These are phyloP conservation scores for Spathaspora sp. DNA, from an alignment of 1,139 yeast species.

Conservation along the genomic window DNA sequence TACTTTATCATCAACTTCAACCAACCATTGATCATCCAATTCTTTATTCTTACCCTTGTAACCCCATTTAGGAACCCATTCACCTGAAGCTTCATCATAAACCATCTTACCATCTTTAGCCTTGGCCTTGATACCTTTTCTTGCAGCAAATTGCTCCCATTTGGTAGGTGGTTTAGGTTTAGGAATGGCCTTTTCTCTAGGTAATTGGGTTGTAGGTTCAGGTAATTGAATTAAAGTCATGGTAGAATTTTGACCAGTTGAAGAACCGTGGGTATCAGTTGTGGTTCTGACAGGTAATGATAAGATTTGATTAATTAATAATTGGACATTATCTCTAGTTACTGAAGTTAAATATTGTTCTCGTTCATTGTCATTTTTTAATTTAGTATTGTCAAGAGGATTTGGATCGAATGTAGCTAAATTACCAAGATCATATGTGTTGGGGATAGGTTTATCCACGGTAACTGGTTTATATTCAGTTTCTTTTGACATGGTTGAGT, in stretches of 20 bases:
- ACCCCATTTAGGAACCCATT: constrained; percentile 99
- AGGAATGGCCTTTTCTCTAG: constrained; percentile 95
- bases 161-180: constrained; percentile 88
- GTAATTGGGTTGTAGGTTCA: constrained; percentile 76
- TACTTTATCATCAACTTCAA: constrained; percentile 81
- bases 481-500: constrained; percentile 24
- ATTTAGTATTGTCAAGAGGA: constrained; percentile 65
- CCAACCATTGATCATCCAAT: constrained; percentile 90
- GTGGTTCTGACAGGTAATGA: constrained; percentile 87
- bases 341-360: constrained; percentile 65
- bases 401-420: constrained; percentile 83
- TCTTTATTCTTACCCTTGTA: constrained; percentile 90
- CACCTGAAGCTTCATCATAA: constrained; percentile 83
- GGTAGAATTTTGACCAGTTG: constrained; percentile 67
- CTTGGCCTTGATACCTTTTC: constrained; percentile 91
- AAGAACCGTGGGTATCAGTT: constrained; percentile 64
- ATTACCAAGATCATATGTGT: constrained; percentile 81
- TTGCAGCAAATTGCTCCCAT: constrained; percentile 96
- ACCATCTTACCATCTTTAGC: constrained; percentile 89
- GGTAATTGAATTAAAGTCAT: constrained; percentile 86
- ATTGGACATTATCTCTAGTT: constrained; percentile 93
- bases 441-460: constrained; percentile 87
- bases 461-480: constrained; percentile 64
- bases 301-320: constrained; percentile 83
- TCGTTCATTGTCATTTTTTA: constrained; percentile 50